Evolutionary conservation across 805 yeast genomes (phyloP), one percentile per base, ranked within the genome.

Genomic region (Yamadazyma ubonensis): DNA sequence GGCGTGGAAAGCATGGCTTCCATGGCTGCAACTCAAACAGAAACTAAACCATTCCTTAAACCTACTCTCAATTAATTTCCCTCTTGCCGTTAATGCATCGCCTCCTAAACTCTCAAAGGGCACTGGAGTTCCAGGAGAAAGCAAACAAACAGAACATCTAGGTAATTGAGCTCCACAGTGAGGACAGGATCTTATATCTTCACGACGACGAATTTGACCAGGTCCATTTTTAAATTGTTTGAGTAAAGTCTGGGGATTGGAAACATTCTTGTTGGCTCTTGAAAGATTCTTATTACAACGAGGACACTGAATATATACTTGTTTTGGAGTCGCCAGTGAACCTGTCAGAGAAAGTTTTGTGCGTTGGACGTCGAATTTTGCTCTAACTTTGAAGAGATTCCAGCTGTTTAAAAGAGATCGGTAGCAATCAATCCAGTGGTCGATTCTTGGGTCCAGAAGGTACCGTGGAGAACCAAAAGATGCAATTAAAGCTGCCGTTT

Each of bases 1-100:
- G 0, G 97, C 97, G 58, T 91, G 99, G 3, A 85, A 89, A 0
- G 96, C 89, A 63, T 91, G 99, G 78, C 82, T 82, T 1, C 96
- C 96, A 53, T 91, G 99, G 55, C 85, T 87, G 57, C 99, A 91
- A 23, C 82, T 78, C 48, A 91, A 63, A 54, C 99, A 91, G 62
- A 88, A 88, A 50, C 93, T 86, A 50, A 91, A 89, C 96, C 96
- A 88, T 46, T 84, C 83, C 43, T 79, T 75, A 57, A 85, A 78
- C 43, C 65, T 63, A 14, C 66, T 61, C 42, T 68, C 75, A 17
- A 67, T 61, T 18, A 54, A 52, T 16, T 44, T 20, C 3, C 25
- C 31, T 10, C 32, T 9, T 10, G 26, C 26, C 23, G 35, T 21
- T n/a, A 9, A 27, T 2, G 26, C 35, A n/a, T 21, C 18, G 16